Evolutionary conservation across 768 basidiomycete genomes (phyloP).

Genomic region (Pleurotus sapidus): DNA sequence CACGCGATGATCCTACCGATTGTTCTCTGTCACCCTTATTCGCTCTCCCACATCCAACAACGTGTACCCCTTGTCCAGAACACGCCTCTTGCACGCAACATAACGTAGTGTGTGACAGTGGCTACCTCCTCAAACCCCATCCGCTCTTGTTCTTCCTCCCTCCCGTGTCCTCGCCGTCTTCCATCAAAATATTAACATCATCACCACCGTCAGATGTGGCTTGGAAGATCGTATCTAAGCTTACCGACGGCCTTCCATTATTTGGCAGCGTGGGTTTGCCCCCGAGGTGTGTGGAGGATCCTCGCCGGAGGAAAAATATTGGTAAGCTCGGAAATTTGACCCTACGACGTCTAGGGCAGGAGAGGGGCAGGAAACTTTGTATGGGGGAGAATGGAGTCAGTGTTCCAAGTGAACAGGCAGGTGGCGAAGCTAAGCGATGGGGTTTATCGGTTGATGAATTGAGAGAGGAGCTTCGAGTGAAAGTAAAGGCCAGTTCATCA

Average conservation of each 20-base stretch:
- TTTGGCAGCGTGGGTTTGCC: slow-evolving; percentile 77
- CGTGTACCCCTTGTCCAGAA: slow-evolving; percentile 72
- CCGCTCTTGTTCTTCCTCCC: slow-evolving; percentile 53
- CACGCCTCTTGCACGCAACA: slow-evolving; percentile 61
- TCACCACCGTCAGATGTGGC: slow-evolving; percentile 35
- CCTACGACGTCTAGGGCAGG: slow-evolving; percentile 58
- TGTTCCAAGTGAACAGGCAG: slow-evolving; percentile 42
- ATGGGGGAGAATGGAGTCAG: slow-evolving; percentile 32
- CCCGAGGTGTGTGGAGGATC: slow-evolving; percentile 76
- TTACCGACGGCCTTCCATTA: slow-evolving; percentile 69
- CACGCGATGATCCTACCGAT: slow-evolving; percentile 28
- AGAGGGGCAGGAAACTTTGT: slow-evolving; percentile 66
- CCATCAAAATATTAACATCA: slow-evolving; percentile 32
- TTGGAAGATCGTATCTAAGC: slow-evolving; percentile 44
- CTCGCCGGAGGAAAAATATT: slow-evolving; percentile 68
- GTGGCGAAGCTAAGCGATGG: slow-evolving; percentile 75
- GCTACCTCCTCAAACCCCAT: slow-evolving; percentile 65
- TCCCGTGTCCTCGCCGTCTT: slow-evolving; percentile 24
- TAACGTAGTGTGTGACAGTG: slow-evolving; percentile 62
- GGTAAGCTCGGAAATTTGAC: slow-evolving; percentile 73
- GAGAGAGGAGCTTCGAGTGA: slow-evolving; percentile 53
- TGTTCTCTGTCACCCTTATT: slow-evolving; percentile 57
- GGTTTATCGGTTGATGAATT: slow-evolving; percentile 63
- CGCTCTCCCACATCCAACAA: slow-evolving; percentile 54
- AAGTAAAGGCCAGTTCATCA: slow-evolving; percentile 44